Conservation (phyloP, 352 stramenopile genomes). For the Phytopythium ostracodes region DNA sequence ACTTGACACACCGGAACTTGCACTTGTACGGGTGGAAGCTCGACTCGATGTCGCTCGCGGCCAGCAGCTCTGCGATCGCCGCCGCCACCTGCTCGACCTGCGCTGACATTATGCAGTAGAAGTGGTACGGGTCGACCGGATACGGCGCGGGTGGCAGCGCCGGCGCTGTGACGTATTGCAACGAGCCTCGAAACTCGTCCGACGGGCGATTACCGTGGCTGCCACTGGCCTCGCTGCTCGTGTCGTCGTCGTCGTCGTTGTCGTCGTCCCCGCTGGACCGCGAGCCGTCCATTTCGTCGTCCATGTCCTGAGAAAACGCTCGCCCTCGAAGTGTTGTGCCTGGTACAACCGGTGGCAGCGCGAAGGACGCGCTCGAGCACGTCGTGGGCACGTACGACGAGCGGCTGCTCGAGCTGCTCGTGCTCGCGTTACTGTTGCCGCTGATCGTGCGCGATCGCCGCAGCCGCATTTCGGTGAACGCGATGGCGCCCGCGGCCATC, state of each 20-base stretch:
- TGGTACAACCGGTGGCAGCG: not conserved
- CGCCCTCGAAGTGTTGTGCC: not conserved
- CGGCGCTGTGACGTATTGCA: constrained; percentile 49
- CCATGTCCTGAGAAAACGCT: constrained; percentile 20
- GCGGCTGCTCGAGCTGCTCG: constrained; percentile 41
- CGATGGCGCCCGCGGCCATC: constrained; percentile 1
- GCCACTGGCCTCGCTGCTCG: constrained; percentile 6
- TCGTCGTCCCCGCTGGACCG: constrained; percentile 15
- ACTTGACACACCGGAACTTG: constrained; percentile 87
- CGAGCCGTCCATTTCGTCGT: constrained; percentile 35
- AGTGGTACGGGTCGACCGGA: constrained; percentile 80
- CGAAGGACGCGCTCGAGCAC: constrained; percentile 13
- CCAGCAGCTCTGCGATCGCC: constrained; percentile 40
- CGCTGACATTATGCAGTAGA: constrained; percentile 42
- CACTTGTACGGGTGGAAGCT: constrained; percentile 68
- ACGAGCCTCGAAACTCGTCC: constrained; percentile 17
- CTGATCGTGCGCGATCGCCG: constrained; percentile 51
- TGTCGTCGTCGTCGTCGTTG: constrained; percentile 18
- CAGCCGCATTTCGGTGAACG: constrained; percentile 17
- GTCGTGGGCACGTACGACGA: constrained; percentile 42
- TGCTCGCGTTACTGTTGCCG: constrained; percentile 64
- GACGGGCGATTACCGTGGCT: not conserved
- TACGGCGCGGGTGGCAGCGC: constrained; percentile 59
- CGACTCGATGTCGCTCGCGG: constrained; percentile 61
- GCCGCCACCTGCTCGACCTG: constrained; percentile 18